These are phyloP conservation scores for Pseudozyma flocculosa DNA, from an alignment of 1,284 basidiomycete species.

Conservation along the genomic window DNA sequence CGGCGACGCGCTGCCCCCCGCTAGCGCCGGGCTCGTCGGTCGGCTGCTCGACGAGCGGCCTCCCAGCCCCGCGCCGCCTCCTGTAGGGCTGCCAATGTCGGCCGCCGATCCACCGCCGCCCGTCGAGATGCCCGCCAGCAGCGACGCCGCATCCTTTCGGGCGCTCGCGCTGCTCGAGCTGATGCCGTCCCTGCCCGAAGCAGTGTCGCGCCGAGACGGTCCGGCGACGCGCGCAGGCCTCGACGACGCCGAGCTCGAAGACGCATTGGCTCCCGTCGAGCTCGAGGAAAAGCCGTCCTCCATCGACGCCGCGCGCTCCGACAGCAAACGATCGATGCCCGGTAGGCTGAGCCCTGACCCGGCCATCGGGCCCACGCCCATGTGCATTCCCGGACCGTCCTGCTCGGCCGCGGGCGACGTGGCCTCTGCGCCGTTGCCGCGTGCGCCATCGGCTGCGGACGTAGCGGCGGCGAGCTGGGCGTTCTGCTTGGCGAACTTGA, in stretches of 20 bases:
- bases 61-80: too few relatives aligned
- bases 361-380: constrained; percentile 43
- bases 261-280: neutral
- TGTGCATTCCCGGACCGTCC: neutral
- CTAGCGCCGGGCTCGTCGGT: constrained; percentile 22
- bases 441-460: constrained; percentile 1
- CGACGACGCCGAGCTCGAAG: too few relatives aligned
- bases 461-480: constrained; percentile 1
- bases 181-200: neutral
- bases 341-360: constrained; percentile 27
- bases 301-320: neutral
- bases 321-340: constrained; percentile 32
- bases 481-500: constrained; percentile 25
- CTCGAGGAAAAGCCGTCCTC: neutral
- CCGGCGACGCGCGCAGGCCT: neutral
- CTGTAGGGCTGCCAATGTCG: neutral
- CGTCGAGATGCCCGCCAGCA: neutral
- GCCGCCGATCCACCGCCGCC: neutral
- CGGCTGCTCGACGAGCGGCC: constrained; percentile 1
- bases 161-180: neutral
- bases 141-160: neutral
- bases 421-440: neutral
- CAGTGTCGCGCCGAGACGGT: neutral
- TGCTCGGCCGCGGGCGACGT: neutral
- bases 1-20: constrained; percentile 10